A percentile compares a stretch with the other conserved stretches of the same genome.
phyloP scores from a whole-genome alignment of 108 stramenopile species.

The Cyclostephanos invisitatus region DNA sequence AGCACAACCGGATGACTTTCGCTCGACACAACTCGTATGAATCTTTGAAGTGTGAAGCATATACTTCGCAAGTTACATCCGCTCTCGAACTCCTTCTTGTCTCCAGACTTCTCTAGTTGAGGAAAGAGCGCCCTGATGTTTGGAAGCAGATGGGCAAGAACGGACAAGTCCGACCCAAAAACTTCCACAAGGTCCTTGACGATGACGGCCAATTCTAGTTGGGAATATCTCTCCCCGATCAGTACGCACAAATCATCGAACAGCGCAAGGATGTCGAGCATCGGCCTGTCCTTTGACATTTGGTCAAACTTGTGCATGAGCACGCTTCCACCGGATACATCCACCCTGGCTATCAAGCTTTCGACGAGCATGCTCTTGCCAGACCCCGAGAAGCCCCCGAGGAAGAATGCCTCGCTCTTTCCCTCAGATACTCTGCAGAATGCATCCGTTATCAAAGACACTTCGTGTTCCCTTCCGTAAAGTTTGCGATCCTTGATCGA shows the following conservation, averaged over 20 bases:
- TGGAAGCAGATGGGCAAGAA: slow-evolving; percentile 30
- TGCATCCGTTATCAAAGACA: slow-evolving; percentile 25
- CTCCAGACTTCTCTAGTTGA: neutral
- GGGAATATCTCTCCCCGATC: slow-evolving; percentile 9
- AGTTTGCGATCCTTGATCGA: slow-evolving; percentile 18
- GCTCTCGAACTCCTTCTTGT: neutral
- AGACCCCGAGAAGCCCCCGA: slow-evolving; percentile 36
- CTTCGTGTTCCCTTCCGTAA: slow-evolving; percentile 35
- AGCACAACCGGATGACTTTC: slow-evolving; percentile 27
- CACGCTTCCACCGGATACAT: slow-evolving; percentile 10
- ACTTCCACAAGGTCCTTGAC: slow-evolving; percentile 23
- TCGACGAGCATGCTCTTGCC: slow-evolving; percentile 8
- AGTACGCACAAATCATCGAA: slow-evolving; percentile 37
- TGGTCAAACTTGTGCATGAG: slow-evolving; percentile 40
- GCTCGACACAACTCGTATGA: slow-evolving; percentile 41
- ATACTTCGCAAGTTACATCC: slow-evolving; percentile 36
- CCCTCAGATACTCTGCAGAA: slow-evolving; percentile 35
- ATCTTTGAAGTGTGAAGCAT: slow-evolving; percentile 39
- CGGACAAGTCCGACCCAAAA: slow-evolving; percentile 29
- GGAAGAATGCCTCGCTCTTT: slow-evolving; percentile 37
- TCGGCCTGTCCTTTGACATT: slow-evolving; percentile 32
- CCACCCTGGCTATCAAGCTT: slow-evolving; percentile 14
- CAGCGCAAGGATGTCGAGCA: slow-evolving; percentile 28
- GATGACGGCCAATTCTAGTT: slow-evolving; percentile 3
- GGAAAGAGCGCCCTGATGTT: slow-evolving; percentile 22